phyloP scores from a whole-genome alignment of 116 monocot species.

The Dioscorea cayenensis region DNA sequence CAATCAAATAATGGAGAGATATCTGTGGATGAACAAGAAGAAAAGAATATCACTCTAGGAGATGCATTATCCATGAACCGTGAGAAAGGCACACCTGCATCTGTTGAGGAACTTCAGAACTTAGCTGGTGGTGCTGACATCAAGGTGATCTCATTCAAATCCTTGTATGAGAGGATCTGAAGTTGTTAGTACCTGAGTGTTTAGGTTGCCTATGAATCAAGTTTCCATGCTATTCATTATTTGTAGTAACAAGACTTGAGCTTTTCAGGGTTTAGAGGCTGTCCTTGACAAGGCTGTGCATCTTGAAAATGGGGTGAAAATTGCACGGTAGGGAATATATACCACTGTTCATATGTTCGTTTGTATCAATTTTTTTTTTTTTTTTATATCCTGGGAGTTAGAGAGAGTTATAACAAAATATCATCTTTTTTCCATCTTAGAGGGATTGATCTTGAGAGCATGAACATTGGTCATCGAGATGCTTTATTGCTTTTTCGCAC shows the following conservation, averaged over 20 bases:
- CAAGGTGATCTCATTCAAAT: slow-evolving; percentile 45
- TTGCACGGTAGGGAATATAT: slow-evolving; percentile 44
- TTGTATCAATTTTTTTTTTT: neutral
- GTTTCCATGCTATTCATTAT: neutral
- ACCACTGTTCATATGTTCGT: neutral
- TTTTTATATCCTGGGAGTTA: neutral
- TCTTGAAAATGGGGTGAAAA: slow-evolving; percentile 74
- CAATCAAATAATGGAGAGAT: slow-evolving; percentile 52
- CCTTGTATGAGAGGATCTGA: no score
- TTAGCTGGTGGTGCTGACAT: slow-evolving; percentile 96
- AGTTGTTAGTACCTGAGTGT: neutral
- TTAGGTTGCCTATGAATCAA: neutral
- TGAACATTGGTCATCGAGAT: slow-evolving; percentile 86
- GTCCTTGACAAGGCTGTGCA: slow-evolving; percentile 95
- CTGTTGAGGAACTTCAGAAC: slow-evolving; percentile 87
- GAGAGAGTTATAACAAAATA: slow-evolving; percentile 4
- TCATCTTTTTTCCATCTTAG: slow-evolving; percentile 28
- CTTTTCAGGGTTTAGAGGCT: slow-evolving; percentile 84
- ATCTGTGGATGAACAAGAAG: slow-evolving; percentile 45
- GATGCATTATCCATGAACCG: slow-evolving; percentile 62
- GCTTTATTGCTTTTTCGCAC: slow-evolving; percentile 90
- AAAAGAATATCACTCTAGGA: slow-evolving; percentile 53
- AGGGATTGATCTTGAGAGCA: slow-evolving; percentile 92
- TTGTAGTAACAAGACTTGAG: neutral
- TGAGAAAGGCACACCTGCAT: slow-evolving; percentile 56